A percentile compares a stretch with the other conserved stretches of the same genome.
Evolutionary conservation across 2,329 filamentous ascomycete species (phyloP).

Genomic region (Saccharata proteae): DNA sequence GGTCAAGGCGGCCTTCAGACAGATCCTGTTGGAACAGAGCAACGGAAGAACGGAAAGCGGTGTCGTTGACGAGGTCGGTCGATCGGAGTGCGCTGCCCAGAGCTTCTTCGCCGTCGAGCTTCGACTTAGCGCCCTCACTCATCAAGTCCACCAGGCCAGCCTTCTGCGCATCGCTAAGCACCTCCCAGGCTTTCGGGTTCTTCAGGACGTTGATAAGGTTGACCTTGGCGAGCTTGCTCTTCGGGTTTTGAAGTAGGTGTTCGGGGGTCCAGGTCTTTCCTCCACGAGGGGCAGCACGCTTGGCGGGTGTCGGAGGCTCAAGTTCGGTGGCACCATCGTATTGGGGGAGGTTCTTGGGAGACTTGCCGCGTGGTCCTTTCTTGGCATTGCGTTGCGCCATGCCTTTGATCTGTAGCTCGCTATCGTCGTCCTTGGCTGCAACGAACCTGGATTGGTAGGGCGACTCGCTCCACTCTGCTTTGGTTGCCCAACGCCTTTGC

Average conservation of each 20-base stretch:
- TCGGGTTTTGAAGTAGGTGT: slow-evolving; percentile 21
- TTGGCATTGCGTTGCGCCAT: slow-evolving; percentile 1
- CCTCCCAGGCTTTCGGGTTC: slow-evolving; percentile 8
- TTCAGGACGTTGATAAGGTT: slow-evolving; percentile 17
- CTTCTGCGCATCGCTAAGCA: slow-evolving; percentile 6
- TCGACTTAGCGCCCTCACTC: not conserved
- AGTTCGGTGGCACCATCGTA: slow-evolving; percentile 8
- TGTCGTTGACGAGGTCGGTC: slow-evolving; percentile 8
- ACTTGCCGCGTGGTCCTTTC: slow-evolving; percentile 7
- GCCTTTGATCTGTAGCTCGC: not conserved
- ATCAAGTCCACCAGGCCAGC: no score
- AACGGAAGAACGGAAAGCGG: slow-evolving; percentile 40
- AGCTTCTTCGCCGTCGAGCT: not conserved
- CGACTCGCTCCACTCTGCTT: no score
- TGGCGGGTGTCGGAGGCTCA: slow-evolving; percentile 9
- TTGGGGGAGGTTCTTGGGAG: slow-evolving; percentile 2
- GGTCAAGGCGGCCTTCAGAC: slow-evolving; percentile 41
- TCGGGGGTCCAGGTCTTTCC: slow-evolving; percentile 15
- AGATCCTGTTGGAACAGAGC: slow-evolving; percentile 46
- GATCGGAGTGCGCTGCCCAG: not conserved
- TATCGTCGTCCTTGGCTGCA: not conserved
- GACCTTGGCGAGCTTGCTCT: slow-evolving; percentile 18
- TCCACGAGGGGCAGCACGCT: not conserved
- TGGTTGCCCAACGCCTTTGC: no score
- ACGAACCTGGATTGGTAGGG: no score